Percentiles rank a stretch among this genome's conserved stretches.
These are phyloP conservation scores for Lecanosticta acicola DNA, from an alignment of 2,329 filamentous ascomycete genomes.

Conservation along the genomic window DNA sequence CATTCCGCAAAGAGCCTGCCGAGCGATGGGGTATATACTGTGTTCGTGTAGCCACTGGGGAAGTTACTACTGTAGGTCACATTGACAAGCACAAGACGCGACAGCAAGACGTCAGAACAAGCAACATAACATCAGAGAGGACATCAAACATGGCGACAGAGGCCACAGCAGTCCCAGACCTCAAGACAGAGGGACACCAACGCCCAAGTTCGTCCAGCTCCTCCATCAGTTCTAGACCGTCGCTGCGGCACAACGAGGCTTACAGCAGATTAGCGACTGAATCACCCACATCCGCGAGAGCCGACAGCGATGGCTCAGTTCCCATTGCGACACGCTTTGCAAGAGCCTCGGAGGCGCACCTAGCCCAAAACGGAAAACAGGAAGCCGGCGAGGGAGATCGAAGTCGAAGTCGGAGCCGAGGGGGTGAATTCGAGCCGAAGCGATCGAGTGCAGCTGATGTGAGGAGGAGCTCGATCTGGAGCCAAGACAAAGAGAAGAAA, in stretches of 20 bases:
- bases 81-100: no score
- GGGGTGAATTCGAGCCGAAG: neutral
- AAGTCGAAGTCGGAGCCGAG: neutral
- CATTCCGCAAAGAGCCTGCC: no score
- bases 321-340: slow-evolving; percentile 6
- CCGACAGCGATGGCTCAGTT: neutral
- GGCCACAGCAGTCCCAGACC: neutral
- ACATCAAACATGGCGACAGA: neutral
- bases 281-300: neutral
- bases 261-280: neutral
- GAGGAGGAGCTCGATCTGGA: slow-evolving; percentile 10
- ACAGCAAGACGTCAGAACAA: no score
- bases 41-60: no score
- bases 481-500: slow-evolving; percentile 16
- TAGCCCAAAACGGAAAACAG: neutral
- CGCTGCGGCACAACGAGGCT: neutral
- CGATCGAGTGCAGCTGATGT: slow-evolving; percentile 1
- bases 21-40: no score
- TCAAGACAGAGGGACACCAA: neutral
- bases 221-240: neutral
- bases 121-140: neutral
- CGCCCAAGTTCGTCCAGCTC: neutral
- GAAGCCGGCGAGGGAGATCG: neutral
- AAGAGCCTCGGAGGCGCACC: neutral
- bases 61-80: no score